Evolutionary conservation across 345 rosid species (phyloP).

Genomic region (Anacardium occidentale): DNA sequence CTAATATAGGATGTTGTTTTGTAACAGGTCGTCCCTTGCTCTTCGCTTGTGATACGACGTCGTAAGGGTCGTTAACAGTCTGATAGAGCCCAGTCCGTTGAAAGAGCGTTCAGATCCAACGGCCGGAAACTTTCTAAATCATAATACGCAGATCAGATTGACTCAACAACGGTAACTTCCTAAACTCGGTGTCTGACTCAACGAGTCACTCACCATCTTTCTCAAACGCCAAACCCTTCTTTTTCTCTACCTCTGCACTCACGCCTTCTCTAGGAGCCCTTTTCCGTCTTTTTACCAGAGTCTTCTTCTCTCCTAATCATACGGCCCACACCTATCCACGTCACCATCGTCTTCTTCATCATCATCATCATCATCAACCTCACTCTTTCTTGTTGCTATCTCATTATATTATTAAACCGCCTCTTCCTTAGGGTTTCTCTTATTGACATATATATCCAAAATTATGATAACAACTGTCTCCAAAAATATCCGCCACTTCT

Average conservation of each 20-base stretch:
- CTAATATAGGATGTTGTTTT: not conserved
- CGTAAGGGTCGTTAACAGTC: not conserved
- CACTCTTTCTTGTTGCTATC: conserved; percentile 23
- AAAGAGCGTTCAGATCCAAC: conserved; percentile 21
- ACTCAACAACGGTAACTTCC: not conserved
- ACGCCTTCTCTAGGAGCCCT: conserved; percentile 32
- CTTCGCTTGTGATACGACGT: not conserved
- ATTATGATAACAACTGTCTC: not conserved
- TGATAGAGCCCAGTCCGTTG: not conserved
- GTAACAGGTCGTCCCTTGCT: not conserved
- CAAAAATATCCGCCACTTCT: not conserved
- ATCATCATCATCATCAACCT: conserved; percentile 36
- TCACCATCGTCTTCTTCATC: conserved; percentile 84
- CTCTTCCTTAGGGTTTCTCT: conserved; percentile 56
- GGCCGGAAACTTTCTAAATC: conserved; percentile 20
- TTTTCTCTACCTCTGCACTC: conserved; percentile 20
- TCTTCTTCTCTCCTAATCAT: conserved; percentile 33
- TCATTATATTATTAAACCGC: conserved; percentile 16
- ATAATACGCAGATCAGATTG: not conserved
- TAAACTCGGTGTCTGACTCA: conserved; percentile 24
- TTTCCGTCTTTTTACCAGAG: conserved; percentile 60
- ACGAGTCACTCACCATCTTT: conserved; percentile 29
- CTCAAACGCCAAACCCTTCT: conserved; percentile 22
- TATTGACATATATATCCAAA: conserved; percentile 22
- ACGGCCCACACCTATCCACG: conserved; percentile 68